phyloP scores from a whole-genome alignment of 2,329 filamentous ascomycete species.

The Orbilia quercus region DNA sequence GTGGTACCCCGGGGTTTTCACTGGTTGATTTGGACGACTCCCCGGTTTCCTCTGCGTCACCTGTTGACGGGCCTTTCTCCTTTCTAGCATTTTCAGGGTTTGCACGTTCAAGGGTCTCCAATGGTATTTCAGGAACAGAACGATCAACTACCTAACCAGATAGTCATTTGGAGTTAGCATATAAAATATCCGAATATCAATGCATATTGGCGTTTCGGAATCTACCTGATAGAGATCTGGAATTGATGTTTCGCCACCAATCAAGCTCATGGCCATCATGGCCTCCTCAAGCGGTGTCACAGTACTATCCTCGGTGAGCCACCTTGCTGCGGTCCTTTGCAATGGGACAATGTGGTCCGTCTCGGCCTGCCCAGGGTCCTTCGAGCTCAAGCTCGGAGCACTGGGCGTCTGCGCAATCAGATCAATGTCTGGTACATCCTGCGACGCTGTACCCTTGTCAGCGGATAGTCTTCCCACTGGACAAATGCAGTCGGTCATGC shows the following conservation, averaged over 20 bases:
- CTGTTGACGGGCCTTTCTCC: neutral
- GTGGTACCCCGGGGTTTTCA: neutral
- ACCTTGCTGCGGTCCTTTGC: constrained; percentile 32
- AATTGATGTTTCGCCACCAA: constrained; percentile 48
- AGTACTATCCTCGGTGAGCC: constrained; percentile 47
- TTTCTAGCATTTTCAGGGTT: constrained; percentile 23
- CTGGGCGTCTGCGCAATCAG: constrained; percentile 40
- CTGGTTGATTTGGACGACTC: neutral
- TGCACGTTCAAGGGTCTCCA: constrained; percentile 38
- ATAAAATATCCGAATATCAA: neutral
- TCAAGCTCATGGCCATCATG: constrained; percentile 54
- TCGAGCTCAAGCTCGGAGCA: constrained; percentile 35
- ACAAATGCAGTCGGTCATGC: neutral
- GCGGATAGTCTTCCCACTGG: constrained; percentile 4
- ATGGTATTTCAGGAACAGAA: constrained; percentile 45
- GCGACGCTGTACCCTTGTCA: constrained; percentile 19
- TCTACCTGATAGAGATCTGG: constrained; percentile 44
- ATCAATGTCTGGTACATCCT: constrained; percentile 18
- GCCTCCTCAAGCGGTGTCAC: constrained; percentile 48
- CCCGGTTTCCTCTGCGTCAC: neutral
- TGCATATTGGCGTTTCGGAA: neutral
- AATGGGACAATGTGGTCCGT: constrained; percentile 23
- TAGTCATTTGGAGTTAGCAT: neutral
- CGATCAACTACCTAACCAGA: constrained; percentile 34
- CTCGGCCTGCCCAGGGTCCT: constrained; percentile 6